A percentile compares a stretch with the other conserved stretches of the same genome.
Conservation (phyloP, 176 grass and related monocot genomes). For the Calamus simplicifolius region DNA sequence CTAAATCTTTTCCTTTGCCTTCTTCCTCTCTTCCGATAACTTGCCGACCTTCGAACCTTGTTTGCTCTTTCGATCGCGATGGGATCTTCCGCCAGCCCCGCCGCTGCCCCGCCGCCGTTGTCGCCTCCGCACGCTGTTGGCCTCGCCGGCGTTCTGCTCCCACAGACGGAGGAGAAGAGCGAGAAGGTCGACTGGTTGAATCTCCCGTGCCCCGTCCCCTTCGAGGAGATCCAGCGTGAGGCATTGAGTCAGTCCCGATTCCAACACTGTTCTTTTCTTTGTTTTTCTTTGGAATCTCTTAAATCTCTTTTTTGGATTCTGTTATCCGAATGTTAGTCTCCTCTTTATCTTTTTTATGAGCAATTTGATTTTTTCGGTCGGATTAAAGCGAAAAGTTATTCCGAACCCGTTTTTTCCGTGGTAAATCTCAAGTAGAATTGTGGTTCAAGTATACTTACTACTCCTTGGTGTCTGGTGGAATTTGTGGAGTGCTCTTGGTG, state of each 20-base stretch:
- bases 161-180: conserved; percentile 38
- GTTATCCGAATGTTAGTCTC: not conserved
- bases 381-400: too few relatives aligned
- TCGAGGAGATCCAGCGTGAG: conserved; percentile 99
- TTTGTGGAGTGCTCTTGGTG: too few relatives aligned
- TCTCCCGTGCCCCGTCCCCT: conserved; percentile 81
- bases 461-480: too few relatives aligned
- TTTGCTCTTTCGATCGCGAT: not conserved
- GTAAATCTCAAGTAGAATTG: too few relatives aligned
- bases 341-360: not conserved
- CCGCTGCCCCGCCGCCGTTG: not conserved
- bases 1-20: not conserved
- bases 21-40: not conserved
- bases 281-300: not conserved
- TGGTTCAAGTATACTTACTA: too few relatives aligned
- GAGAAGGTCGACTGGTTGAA: conserved; percentile 93
- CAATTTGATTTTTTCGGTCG: too few relatives aligned
- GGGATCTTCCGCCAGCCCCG: conserved; percentile 3
- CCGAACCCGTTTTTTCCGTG: too few relatives aligned
- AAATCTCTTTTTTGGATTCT: not conserved
- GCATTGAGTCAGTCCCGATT: conserved; percentile 57
- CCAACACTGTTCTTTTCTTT: not conserved
- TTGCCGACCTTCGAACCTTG: not conserved
- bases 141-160: conserved; percentile 66
- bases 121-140: conserved; percentile 42